Evolutionary conservation across 208 protist genomes (phyloP).

Genomic region (Porcisia deanei): DNA sequence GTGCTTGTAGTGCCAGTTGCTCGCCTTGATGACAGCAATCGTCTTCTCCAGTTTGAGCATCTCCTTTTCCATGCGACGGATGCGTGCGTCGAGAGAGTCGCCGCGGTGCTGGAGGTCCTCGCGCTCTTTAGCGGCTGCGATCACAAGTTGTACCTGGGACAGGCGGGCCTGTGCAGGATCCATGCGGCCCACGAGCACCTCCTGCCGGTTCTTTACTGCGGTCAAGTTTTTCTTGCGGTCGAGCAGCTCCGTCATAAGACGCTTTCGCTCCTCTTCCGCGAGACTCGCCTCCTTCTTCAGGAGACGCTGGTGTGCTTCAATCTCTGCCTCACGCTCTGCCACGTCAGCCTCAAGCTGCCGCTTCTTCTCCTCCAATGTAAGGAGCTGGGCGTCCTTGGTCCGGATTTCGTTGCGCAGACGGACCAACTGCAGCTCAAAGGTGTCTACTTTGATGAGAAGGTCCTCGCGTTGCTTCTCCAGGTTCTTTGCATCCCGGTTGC

Average conservation of each 20-base stretch:
- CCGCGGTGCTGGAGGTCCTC: slow-evolving; percentile 85
- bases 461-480: slow-evolving; percentile 75
- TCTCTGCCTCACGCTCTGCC: slow-evolving; percentile 76
- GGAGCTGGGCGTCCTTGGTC: slow-evolving; percentile 57
- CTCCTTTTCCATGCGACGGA: slow-evolving; percentile 79
- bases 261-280: slow-evolving; percentile 79
- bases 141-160: slow-evolving; percentile 85
- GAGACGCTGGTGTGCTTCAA: slow-evolving; percentile 83
- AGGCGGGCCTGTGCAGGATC: slow-evolving; percentile 61
- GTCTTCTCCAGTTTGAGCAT: slow-evolving; percentile 84
- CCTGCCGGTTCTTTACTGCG: slow-evolving; percentile 74
- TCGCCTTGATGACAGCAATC: slow-evolving; percentile 67
- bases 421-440: slow-evolving; percentile 89
- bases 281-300: slow-evolving; percentile 78
- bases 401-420: slow-evolving; percentile 56
- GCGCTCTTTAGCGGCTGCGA: slow-evolving; percentile 82
- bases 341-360: slow-evolving; percentile 66
- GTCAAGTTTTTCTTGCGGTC: slow-evolving; percentile 62
- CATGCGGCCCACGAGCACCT: slow-evolving; percentile 74
- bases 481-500: slow-evolving; percentile 48
- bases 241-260: slow-evolving; percentile 68
- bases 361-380: slow-evolving; percentile 77
- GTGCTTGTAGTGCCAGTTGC: slow-evolving; percentile 77
- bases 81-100: slow-evolving; percentile 77
- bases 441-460: slow-evolving; percentile 78